These are phyloP conservation scores for Nidularia pulvinata DNA, from an alignment of 768 basidiomycete species.

Conservation along the genomic window DNA sequence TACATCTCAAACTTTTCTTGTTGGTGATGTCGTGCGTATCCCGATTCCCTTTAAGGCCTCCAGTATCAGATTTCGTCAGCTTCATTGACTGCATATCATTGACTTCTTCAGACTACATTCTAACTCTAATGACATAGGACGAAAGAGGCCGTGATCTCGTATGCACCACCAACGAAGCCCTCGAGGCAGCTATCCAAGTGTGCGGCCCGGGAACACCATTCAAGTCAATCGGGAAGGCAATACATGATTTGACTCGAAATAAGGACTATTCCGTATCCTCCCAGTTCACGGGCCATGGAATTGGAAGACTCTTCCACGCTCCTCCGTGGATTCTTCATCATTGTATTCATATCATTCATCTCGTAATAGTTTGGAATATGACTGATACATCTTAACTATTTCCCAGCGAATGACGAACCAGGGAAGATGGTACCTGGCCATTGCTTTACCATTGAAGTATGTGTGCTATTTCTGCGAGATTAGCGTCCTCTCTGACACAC, in stretches of 20 bases:
- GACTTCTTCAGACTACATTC: background rate
- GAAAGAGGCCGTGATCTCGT: conserved; percentile 67
- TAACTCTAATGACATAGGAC: conserved; percentile 47
- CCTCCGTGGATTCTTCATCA: conserved; percentile 85
- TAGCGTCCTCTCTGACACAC: background rate
- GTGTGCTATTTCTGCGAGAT: conserved; percentile 3
- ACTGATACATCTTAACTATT: background rate
- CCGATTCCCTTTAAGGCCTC: no score
- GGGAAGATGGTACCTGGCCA: conserved; percentile 83
- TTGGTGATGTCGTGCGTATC: conserved; percentile 67
- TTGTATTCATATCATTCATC: conserved; percentile 42
- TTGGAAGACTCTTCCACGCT: conserved; percentile 79
- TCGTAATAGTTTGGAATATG: background rate
- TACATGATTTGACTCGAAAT: conserved; percentile 46
- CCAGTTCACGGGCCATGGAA: conserved; percentile 86
- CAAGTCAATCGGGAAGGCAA: conserved; percentile 69
- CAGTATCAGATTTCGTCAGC: conserved; percentile 10
- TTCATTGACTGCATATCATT: no score
- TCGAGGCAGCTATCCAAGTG: conserved; percentile 66
- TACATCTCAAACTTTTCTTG: conserved; percentile 81
- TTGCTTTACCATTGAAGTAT: conserved; percentile 91
- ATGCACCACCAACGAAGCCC: conserved; percentile 56
- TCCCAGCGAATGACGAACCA: conserved; percentile 79
- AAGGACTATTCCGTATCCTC: conserved; percentile 60
- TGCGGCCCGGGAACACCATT: conserved; percentile 78